Percentiles rank a stretch among this genome's conserved stretches.
phyloP scores from a whole-genome alignment of 192 early-diverging fungal genomes.

The Linderina pennispora region DNA sequence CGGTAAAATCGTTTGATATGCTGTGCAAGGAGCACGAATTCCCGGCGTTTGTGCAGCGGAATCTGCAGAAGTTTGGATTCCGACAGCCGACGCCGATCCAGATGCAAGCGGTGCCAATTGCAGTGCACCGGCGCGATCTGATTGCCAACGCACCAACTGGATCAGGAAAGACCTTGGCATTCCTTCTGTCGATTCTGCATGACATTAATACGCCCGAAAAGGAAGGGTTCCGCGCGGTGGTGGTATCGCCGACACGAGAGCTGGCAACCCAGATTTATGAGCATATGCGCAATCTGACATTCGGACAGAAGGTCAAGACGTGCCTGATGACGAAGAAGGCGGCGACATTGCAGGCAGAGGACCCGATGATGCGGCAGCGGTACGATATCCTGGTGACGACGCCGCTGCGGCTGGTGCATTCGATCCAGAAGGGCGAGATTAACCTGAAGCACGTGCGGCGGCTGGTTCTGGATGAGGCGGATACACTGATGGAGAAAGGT shows the following conservation, averaged over 20 bases:
- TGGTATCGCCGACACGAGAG: slow-evolving; percentile 94
- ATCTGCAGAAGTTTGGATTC: slow-evolving; percentile 64
- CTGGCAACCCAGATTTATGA: slow-evolving; percentile 84
- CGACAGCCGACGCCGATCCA: slow-evolving; percentile 83
- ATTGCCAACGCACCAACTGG: slow-evolving; percentile 97
- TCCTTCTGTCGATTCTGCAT: slow-evolving; percentile 85
- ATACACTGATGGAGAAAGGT: slow-evolving; percentile 73
- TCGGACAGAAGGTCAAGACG: slow-evolving; percentile 71
- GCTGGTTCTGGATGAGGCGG: slow-evolving; percentile 80
- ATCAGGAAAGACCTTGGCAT: slow-evolving; percentile 97
- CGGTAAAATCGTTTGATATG: slow-evolving; percentile 74
- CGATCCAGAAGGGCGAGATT: slow-evolving; percentile 71
- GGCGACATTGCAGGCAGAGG: slow-evolving; percentile 59
- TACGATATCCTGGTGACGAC: slow-evolving; percentile 93
- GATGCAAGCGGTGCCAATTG: slow-evolving; percentile 87
- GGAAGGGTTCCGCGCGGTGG: slow-evolving; percentile 77
- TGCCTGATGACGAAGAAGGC: slow-evolving; percentile 82
- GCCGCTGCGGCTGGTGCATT: slow-evolving; percentile 85
- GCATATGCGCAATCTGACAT: slow-evolving; percentile 67
- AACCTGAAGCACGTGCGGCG: slow-evolving; percentile 69
- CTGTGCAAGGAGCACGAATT: slow-evolving; percentile 67
- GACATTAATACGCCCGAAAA: slow-evolving; percentile 73
- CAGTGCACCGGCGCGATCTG: slow-evolving; percentile 86
- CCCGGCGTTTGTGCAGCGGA: slow-evolving; percentile 64
- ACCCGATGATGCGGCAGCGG: slow-evolving; percentile 60